Evolutionary conservation across 1,139 yeast genomes (phyloP).

Genomic region (Protomyces inundatus): DNA sequence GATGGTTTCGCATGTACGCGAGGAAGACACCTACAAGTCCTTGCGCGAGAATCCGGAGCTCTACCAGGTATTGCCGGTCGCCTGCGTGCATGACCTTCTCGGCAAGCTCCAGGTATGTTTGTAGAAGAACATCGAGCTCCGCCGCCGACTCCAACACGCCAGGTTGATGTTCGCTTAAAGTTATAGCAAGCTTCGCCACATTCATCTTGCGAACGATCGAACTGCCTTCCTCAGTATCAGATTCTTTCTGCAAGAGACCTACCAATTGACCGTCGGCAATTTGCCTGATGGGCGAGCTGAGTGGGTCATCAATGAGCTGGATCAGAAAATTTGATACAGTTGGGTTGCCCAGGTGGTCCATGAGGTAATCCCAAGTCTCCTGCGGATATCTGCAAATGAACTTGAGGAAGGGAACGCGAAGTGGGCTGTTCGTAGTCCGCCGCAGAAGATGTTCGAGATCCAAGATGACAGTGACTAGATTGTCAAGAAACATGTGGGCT

Average conservation of each 20-base stretch:
- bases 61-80: not conserved
- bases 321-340: constrained; percentile 58
- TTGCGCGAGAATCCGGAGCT: not conserved
- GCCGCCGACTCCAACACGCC: not conserved
- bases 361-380: constrained; percentile 67
- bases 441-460: constrained; percentile 77
- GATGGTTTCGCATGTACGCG: not conserved
- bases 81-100: not conserved
- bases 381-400: constrained; percentile 78
- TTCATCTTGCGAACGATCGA: not conserved
- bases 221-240: not conserved
- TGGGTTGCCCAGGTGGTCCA: constrained; percentile 61
- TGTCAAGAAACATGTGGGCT: constrained; percentile 88
- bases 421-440: constrained; percentile 82
- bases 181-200: not conserved
- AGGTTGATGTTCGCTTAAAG: not conserved
- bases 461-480: constrained; percentile 67
- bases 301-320: constrained; percentile 30
- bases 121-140: not conserved
- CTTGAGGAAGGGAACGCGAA: constrained; percentile 84
- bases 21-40: not conserved
- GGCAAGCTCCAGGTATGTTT: not conserved
- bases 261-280: not conserved
- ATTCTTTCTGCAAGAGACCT: not conserved
- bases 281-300: constrained; percentile 26